phyloP scores from a whole-genome alignment of 192 early-diverging fungal genomes.

The Linnemannia hyalina region DNA sequence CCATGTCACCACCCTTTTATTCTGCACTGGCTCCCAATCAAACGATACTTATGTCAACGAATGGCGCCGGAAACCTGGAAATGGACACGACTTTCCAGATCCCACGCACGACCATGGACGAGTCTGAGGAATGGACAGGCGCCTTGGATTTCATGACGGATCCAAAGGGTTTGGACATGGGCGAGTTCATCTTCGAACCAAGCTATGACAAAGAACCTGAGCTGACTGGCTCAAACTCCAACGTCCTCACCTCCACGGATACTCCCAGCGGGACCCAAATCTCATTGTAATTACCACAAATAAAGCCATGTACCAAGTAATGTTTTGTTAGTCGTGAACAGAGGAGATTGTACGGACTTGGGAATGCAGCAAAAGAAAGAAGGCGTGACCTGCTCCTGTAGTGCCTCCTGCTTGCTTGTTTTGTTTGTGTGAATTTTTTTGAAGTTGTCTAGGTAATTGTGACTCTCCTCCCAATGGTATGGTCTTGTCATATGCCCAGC shows the following conservation, averaged over 20 bases:
- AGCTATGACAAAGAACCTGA: conserved; percentile 2
- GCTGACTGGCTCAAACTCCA: neutral
- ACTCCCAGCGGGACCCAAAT: neutral
- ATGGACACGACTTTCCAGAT: conserved; percentile 17
- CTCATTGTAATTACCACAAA: neutral
- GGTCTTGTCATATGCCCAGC: too few species aligned
- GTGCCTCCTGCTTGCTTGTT: too few species aligned
- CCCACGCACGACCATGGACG: neutral
- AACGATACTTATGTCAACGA: neutral
- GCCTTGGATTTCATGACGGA: conserved; percentile 21
- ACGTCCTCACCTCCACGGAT: neutral
- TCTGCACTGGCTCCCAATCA: conserved; percentile 1
- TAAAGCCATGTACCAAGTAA: neutral
- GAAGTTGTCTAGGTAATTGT: too few species aligned
- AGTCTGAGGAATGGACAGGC: conserved; percentile 10
- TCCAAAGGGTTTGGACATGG: conserved; percentile 10
- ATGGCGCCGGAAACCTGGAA: neutral
- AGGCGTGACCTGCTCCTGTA: too few species aligned
- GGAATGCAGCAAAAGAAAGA: too few species aligned
- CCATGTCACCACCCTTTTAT: conserved; percentile 12
- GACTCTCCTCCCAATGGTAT: too few species aligned
- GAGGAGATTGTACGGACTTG: too few species aligned
- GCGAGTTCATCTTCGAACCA: conserved; percentile 24
- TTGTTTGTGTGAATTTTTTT: too few species aligned
- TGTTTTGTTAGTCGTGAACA: neutral